phyloP scores from a whole-genome alignment of 1,284 basidiomycete species.

The Papiliotrema terrestris region DNA sequence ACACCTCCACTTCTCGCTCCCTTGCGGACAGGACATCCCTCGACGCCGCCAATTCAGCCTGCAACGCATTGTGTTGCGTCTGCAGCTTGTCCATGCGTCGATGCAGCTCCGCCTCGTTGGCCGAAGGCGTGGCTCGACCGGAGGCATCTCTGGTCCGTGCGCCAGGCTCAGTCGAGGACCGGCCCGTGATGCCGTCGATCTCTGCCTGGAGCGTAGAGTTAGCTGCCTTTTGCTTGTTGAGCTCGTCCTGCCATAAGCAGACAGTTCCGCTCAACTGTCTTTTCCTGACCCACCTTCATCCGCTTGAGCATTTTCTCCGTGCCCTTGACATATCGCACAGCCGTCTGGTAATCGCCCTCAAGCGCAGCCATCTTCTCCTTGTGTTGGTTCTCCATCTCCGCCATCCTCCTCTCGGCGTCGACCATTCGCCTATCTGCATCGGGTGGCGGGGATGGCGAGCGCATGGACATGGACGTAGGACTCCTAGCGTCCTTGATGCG shows the following conservation, averaged over 20 bases:
- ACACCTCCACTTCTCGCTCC: constrained; percentile 67
- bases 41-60: constrained; percentile 71
- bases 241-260: constrained; percentile 58
- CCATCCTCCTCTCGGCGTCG: constrained; percentile 65
- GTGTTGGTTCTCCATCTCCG: constrained; percentile 72
- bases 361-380: constrained; percentile 64
- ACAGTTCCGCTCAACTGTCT: neutral
- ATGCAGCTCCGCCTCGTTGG: constrained; percentile 54
- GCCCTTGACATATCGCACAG: constrained; percentile 60
- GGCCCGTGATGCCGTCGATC: constrained; percentile 64
- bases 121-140: constrained; percentile 72
- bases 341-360: constrained; percentile 84
- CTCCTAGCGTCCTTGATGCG: constrained; percentile 55
- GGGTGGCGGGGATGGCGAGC: constrained; percentile 32
- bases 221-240: constrained; percentile 79
- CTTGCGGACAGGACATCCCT: constrained; percentile 69
- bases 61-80: constrained; percentile 66
- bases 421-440: constrained; percentile 52
- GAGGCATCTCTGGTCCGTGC: constrained; percentile 62
- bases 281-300: constrained; percentile 64
- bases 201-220: constrained; percentile 76
- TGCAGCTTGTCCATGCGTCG: constrained; percentile 72
- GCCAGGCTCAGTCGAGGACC: constrained; percentile 58
- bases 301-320: constrained; percentile 98
- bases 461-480: constrained; percentile 35